Conservation (phyloP, 192 early-diverging fungal species). For the Spizellomyces punctatus region DNA sequence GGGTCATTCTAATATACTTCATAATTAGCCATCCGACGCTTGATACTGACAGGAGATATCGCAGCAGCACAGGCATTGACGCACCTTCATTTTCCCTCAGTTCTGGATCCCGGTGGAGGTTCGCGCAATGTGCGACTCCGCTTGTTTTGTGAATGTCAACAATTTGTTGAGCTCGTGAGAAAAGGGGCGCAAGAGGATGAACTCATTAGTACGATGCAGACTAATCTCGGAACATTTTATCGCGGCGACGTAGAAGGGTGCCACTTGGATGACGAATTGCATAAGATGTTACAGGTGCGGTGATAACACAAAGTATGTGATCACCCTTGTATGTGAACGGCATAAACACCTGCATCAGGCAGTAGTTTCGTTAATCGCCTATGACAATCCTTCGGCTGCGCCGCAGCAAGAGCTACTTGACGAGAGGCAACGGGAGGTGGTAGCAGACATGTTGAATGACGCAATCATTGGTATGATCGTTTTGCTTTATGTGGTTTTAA, state of each 20-base stretch:
- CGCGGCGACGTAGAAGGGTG: not conserved
- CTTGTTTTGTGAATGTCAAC: not conserved
- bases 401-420: not conserved
- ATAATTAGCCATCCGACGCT: too few species aligned
- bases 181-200: not conserved
- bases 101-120: not conserved
- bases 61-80: too few species aligned
- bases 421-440: not conserved
- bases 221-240: not conserved
- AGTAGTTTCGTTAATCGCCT: not conserved
- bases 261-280: not conserved
- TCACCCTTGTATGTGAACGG: not conserved
- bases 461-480: not conserved
- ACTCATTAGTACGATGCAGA: not conserved
- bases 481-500: not conserved
- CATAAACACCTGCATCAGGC: not conserved
- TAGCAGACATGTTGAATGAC: not conserved
- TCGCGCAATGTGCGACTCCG: not conserved
- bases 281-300: not conserved
- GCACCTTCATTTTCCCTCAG: not conserved
- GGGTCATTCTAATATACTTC: too few species aligned
- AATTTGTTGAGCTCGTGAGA: slow-evolving; percentile 4
- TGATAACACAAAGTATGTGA: not conserved
- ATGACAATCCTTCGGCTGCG: not conserved
- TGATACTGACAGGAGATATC: too few species aligned